A percentile compares a stretch with the other conserved stretches of the same genome.
Evolutionary conservation across 2,329 filamentous ascomycete species (phyloP).

Genomic region (Aaosphaeria arxii): DNA sequence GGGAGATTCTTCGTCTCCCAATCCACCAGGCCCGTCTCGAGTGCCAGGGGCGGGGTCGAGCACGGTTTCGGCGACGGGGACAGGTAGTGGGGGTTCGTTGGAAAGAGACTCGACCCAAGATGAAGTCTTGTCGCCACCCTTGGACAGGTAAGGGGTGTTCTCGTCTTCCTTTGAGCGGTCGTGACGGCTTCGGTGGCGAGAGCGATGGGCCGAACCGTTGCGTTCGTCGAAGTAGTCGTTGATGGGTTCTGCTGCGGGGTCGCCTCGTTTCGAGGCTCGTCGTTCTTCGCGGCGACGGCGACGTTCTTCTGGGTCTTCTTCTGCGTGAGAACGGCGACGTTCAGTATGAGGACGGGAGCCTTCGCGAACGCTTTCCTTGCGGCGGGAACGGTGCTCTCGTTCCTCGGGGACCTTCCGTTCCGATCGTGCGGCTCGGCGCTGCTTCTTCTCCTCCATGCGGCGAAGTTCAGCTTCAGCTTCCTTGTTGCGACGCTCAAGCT

Average conservation of each 20-base stretch:
- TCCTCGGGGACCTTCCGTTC: slow-evolving; percentile 31
- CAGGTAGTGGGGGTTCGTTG: slow-evolving; percentile 45
- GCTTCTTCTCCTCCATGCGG: slow-evolving; percentile 39
- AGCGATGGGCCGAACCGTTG: slow-evolving; percentile 28
- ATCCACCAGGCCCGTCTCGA: slow-evolving; percentile 19
- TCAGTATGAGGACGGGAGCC: slow-evolving; percentile 28
- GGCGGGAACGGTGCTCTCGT: slow-evolving; percentile 31
- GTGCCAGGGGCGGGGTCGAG: slow-evolving; percentile 35
- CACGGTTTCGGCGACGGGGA: slow-evolving; percentile 46
- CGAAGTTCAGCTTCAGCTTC: slow-evolving; percentile 38
- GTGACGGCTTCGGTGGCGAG: slow-evolving; percentile 26
- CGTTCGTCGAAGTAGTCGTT: slow-evolving; percentile 46
- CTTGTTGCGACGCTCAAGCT: slow-evolving; percentile 37
- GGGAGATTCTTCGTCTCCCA: slow-evolving; percentile 30
- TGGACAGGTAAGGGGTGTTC: slow-evolving; percentile 32
- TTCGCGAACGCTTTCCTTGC: slow-evolving; percentile 32
- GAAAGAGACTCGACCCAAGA: slow-evolving; percentile 49
- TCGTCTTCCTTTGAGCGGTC: slow-evolving; percentile 19
- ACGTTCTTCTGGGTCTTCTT: slow-evolving; percentile 35
- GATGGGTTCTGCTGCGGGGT: slow-evolving; percentile 33
- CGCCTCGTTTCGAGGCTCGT: slow-evolving; percentile 36
- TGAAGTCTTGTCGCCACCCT: slow-evolving; percentile 47
- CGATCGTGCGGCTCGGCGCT: slow-evolving; percentile 28
- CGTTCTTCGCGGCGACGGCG: slow-evolving; percentile 44
- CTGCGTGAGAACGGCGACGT: slow-evolving; percentile 33